Conservation (phyloP, 2,329 filamentous ascomycete genomes). For the Fusarium nelsonii region DNA sequence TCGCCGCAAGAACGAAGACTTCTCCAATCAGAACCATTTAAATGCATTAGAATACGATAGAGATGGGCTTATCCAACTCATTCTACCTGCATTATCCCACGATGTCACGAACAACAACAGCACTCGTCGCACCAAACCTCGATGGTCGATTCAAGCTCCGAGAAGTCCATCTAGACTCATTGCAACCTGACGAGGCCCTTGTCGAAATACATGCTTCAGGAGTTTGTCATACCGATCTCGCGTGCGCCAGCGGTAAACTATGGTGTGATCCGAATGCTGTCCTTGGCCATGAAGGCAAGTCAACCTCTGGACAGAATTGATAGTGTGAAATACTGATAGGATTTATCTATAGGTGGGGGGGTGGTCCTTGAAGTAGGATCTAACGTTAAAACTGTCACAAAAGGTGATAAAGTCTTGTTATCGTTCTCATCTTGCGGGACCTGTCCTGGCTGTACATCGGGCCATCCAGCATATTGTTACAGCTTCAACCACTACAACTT, state of each 20-base stretch:
- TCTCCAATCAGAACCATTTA: not conserved
- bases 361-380: slow-evolving; percentile 23
- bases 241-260: slow-evolving; percentile 58
- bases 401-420: slow-evolving; percentile 30
- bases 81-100: not conserved
- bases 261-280: slow-evolving; percentile 4
- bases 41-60: not conserved
- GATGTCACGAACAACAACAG: slow-evolving; percentile 14
- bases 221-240: slow-evolving; percentile 44
- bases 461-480: slow-evolving; percentile 32
- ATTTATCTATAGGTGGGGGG: slow-evolving; percentile 8
- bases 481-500: slow-evolving; percentile 25
- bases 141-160: slow-evolving; percentile 5
- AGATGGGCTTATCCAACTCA: too few relatives aligned
- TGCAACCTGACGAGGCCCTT: slow-evolving; percentile 23
- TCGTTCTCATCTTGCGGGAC: slow-evolving; percentile 20
- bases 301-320: fast-evolving
- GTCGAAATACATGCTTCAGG: slow-evolving; percentile 26
- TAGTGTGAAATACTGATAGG: not conserved
- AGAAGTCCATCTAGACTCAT: slow-evolving; percentile 4
- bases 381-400: not conserved
- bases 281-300: slow-evolving; percentile 56
- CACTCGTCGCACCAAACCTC: slow-evolving; percentile 10
- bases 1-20: not conserved
- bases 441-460: slow-evolving; percentile 15